These are phyloP conservation scores for Lichtheimia hyalospora DNA, from an alignment of 371 early-diverging fungal genomes.

Conservation along the genomic window DNA sequence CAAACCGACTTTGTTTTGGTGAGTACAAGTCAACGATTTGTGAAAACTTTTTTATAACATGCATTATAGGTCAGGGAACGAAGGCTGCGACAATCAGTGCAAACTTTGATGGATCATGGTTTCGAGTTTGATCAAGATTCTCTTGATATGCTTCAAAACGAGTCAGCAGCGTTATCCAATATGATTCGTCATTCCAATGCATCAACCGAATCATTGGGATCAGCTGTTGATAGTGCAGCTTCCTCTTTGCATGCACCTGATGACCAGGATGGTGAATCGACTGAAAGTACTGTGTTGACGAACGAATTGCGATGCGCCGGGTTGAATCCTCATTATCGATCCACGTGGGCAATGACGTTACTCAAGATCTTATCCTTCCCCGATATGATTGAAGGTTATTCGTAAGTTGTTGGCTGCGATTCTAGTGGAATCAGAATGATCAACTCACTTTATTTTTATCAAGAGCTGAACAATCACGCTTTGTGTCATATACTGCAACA, in stretches of 20 bases:
- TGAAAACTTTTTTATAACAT: slow-evolving; percentile 1
- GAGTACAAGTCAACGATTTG: slow-evolving; percentile 11
- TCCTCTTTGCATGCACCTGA: slow-evolving; percentile 7
- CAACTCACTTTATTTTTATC: neutral
- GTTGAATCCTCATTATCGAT: slow-evolving; percentile 51
- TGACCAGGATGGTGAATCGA: neutral
- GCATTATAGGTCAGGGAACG: slow-evolving; percentile 59
- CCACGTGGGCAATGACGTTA: slow-evolving; percentile 59
- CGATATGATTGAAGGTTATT: slow-evolving; percentile 37
- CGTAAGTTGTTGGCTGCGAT: slow-evolving; percentile 1
- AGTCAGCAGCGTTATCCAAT: neutral
- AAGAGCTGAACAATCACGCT: slow-evolving; percentile 23
- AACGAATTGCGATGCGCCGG: slow-evolving; percentile 66
- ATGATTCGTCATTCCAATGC: slow-evolving; percentile 7
- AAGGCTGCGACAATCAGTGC: slow-evolving; percentile 56
- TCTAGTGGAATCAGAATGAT: too few relatives aligned
- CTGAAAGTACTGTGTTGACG: slow-evolving; percentile 36
- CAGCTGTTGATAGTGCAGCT: slow-evolving; percentile 6
- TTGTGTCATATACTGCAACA: slow-evolving; percentile 75
- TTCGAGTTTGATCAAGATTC: slow-evolving; percentile 57
- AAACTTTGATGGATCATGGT: slow-evolving; percentile 50
- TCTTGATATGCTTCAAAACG: slow-evolving; percentile 17
- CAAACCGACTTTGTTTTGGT: slow-evolving; percentile 77
- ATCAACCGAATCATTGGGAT: slow-evolving; percentile 12
- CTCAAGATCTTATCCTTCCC: slow-evolving; percentile 69